phyloP scores from a whole-genome alignment of 805 yeast species.

The Alloascoidea africana region DNA sequence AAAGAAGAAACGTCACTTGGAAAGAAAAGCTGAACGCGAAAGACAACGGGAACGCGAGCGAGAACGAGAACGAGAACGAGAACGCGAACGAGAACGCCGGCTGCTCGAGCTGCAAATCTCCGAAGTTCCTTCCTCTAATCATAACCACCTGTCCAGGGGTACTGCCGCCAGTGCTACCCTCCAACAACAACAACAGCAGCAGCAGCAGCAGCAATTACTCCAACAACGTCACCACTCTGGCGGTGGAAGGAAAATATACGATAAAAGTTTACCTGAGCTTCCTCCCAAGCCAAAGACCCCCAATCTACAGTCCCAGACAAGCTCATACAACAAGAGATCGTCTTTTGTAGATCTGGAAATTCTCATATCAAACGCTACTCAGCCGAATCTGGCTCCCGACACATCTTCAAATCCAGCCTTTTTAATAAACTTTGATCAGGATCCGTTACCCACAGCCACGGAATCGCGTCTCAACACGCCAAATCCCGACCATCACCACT shows the following conservation, averaged over 20 bases:
- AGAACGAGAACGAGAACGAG: slow-evolving; percentile 5
- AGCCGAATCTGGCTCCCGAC: too few species aligned
- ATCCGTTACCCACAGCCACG: too few species aligned
- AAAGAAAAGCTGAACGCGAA: slow-evolving; percentile 10
- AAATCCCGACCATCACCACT: not conserved
- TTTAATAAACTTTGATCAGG: too few species aligned
- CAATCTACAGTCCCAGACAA: not conserved
- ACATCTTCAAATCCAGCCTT: too few species aligned
- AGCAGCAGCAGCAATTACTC: not conserved
- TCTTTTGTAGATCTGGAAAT: not conserved
- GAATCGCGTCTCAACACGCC: too few species aligned
- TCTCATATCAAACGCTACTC: too few species aligned
- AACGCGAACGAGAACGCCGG: slow-evolving; percentile 3
- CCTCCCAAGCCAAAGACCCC: not conserved
- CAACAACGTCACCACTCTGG: not conserved
- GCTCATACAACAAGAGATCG: not conserved
- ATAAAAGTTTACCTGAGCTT: not conserved
- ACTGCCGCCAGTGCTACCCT: too few species aligned
- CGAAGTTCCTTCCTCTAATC: not conserved
- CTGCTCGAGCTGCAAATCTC: not conserved
- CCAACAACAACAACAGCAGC: not conserved
- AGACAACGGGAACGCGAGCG: slow-evolving; percentile 8
- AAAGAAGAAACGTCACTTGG: slow-evolving; percentile 52
- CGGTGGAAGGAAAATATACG: too few species aligned
- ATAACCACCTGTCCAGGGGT: not conserved